A percentile compares a stretch with the other conserved stretches of the same genome.
Conservation (phyloP, 2,329 filamentous ascomycete species). For the Aureobasidium pullulans region DNA sequence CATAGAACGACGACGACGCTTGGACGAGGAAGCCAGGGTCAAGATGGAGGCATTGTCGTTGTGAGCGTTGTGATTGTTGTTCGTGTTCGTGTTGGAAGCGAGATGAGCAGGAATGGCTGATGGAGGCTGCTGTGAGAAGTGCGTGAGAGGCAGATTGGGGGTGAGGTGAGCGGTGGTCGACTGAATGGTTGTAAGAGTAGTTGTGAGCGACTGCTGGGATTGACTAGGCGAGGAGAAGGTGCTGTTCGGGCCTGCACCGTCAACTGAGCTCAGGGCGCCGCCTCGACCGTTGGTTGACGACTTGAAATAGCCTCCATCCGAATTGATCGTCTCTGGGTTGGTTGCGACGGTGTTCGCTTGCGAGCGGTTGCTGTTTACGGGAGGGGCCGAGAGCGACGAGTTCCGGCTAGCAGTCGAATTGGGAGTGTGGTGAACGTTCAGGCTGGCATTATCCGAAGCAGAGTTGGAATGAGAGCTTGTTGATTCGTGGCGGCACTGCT, state of each 20-base stretch:
- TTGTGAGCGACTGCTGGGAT: constrained; percentile 72
- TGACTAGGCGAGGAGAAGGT: constrained; percentile 79
- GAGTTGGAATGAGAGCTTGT: not conserved
- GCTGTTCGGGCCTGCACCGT: constrained; percentile 56
- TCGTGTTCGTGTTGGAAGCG: constrained; percentile 27
- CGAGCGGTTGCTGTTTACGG: constrained; percentile 55
- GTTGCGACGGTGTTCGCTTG: constrained; percentile 76
- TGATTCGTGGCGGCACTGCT: constrained; percentile 45
- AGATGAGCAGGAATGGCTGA: constrained; percentile 8
- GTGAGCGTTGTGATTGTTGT: constrained; percentile 49
- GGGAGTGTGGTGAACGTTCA: constrained; percentile 4
- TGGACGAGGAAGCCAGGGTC: constrained; percentile 75
- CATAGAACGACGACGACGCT: constrained; percentile 69
- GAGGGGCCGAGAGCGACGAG: constrained; percentile 8
- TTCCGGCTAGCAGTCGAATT: constrained; percentile 24
- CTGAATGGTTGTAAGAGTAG: constrained; percentile 79
- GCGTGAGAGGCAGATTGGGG: constrained; percentile 20
- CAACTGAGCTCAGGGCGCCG: constrained; percentile 52
- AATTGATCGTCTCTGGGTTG: constrained; percentile 67
- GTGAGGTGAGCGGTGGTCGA: constrained; percentile 47
- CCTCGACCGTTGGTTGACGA: constrained; percentile 60
- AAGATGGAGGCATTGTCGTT: constrained; percentile 75
- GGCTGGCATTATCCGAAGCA: constrained; percentile 7
- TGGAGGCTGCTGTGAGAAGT: constrained; percentile 15
- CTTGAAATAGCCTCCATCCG: constrained; percentile 70